These are phyloP conservation scores for Aureobasidium melanogenum DNA, from an alignment of 2,329 filamentous ascomycete genomes.

Conservation along the genomic window DNA sequence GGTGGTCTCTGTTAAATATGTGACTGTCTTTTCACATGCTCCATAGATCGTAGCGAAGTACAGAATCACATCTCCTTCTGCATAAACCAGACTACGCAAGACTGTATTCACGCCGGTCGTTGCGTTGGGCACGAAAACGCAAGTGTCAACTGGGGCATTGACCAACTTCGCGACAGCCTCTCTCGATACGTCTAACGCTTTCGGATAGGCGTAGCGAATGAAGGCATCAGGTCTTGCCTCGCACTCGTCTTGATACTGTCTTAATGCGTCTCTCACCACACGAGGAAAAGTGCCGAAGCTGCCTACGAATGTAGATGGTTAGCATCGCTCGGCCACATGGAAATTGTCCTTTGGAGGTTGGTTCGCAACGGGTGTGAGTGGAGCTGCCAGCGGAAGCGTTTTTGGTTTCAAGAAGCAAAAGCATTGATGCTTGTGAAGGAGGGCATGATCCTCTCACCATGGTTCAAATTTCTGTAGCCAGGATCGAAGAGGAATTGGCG, in stretches of 20 bases:
- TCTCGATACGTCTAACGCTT: slow-evolving; percentile 56
- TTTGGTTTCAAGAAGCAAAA: background rate
- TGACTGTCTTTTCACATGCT: slow-evolving; percentile 64
- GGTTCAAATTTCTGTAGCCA: slow-evolving; percentile 66
- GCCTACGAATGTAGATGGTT: slow-evolving; percentile 36
- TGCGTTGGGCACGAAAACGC: slow-evolving; percentile 75
- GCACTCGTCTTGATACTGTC: slow-evolving; percentile 54
- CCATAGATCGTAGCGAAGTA: slow-evolving; percentile 74
- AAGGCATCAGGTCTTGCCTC: slow-evolving; percentile 68
- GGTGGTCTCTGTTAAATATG: slow-evolving; percentile 62
- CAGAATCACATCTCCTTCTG: slow-evolving; percentile 64
- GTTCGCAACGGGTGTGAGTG: background rate
- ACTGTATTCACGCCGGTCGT: slow-evolving; percentile 71
- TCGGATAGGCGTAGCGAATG: slow-evolving; percentile 59
- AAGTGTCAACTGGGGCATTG: slow-evolving; percentile 53
- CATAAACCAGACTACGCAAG: slow-evolving; percentile 64
- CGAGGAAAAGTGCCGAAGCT: slow-evolving; percentile 73
- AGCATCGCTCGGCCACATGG: background rate
- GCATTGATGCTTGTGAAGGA: background rate
- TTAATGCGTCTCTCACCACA: slow-evolving; percentile 50
- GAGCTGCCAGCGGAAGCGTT: background rate
- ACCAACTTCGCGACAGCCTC: slow-evolving; percentile 56
- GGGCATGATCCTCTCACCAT: slow-evolving; percentile 48
- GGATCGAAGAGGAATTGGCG: slow-evolving; percentile 59
- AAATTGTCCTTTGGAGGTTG: background rate